These are phyloP conservation scores for Lathyrus oleraceus DNA, from an alignment of 306 rosid species.

Conservation along the genomic window DNA sequence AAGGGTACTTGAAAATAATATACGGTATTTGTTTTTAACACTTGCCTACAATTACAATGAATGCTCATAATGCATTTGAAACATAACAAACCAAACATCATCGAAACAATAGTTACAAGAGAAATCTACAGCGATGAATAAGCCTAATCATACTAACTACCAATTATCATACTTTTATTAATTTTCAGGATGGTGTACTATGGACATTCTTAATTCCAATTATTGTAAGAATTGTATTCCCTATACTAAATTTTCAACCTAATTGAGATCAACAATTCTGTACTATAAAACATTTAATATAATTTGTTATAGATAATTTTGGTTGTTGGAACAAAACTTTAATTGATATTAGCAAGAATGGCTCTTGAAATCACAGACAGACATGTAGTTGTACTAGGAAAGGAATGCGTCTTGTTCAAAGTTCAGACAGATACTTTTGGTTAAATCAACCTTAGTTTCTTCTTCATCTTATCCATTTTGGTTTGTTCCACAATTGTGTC, in stretches of 20 bases:
- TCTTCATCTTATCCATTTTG: conserved; percentile 93
- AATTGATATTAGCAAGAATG: conserved; percentile 79
- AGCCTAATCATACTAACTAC: too few species aligned
- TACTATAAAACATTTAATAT: conserved; percentile 16
- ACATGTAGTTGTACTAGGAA: conserved; percentile 92
- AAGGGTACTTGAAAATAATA: too few species aligned
- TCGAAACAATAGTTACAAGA: too few species aligned
- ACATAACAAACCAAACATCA: too few species aligned
- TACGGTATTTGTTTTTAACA: too few species aligned
- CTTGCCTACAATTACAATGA: too few species aligned
- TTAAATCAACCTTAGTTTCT: conserved; percentile 79
- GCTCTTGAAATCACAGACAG: conserved; percentile 80
- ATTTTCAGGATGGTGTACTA: conserved; percentile 75
- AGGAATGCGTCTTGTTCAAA: conserved; percentile 92
- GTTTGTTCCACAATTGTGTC: conserved; percentile 53
- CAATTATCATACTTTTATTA: too few species aligned
- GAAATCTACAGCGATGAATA: too few species aligned
- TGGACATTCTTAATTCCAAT: conserved; percentile 79
- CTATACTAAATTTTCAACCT: not conserved
- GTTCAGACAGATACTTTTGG: conserved; percentile 89
- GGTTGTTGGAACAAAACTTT: conserved; percentile 86
- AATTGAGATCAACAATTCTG: not conserved
- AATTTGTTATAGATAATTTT: conserved; percentile 68
- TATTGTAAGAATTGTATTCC: conserved; percentile 53
- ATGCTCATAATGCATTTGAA: too few species aligned